phyloP scores from a whole-genome alignment of 2,329 filamentous ascomycete species.

The Didymella keratinophila region DNA sequence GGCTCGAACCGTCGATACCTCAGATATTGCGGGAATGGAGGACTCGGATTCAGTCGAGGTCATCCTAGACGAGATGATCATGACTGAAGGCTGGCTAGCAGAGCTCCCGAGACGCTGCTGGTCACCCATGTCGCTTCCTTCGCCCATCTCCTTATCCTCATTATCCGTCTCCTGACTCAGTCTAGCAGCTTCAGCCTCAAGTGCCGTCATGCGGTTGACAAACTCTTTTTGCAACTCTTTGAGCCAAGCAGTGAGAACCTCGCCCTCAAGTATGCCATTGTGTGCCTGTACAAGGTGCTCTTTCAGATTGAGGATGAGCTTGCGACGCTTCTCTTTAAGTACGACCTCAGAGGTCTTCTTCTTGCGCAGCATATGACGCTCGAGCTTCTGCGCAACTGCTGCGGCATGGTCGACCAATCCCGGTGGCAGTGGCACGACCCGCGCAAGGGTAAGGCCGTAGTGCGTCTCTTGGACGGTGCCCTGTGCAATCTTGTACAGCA shows the following conservation, averaged over 20 bases:
- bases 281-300: conserved; percentile 75
- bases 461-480: conserved; percentile 75
- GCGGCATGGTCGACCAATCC: conserved; percentile 73
- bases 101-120: conserved; percentile 25
- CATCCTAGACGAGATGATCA: conserved; percentile 32
- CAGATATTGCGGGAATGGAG: conserved; percentile 23
- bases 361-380: conserved; percentile 64
- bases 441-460: conserved; percentile 86
- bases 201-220: conserved; percentile 70
- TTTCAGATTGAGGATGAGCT: conserved; percentile 74
- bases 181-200: conserved; percentile 59
- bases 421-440: conserved; percentile 74
- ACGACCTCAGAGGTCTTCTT: conserved; percentile 67
- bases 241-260: conserved; percentile 70
- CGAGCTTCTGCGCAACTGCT: conserved; percentile 68
- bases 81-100: conserved; percentile 31
- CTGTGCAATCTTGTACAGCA: conserved; percentile 84
- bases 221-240: conserved; percentile 77
- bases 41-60: conserved; percentile 30
- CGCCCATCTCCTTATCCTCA: conserved; percentile 29
- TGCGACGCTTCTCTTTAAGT: conserved; percentile 70
- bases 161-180: conserved; percentile 22
- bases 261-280: conserved; percentile 70
- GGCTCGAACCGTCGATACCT: conserved; percentile 33
- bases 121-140: conserved; percentile 15